Percentiles rank a stretch among this genome's conserved stretches.
phyloP scores from a whole-genome alignment of 2,329 filamentous ascomycete genomes.

The Exophiala dermatitidis region DNA sequence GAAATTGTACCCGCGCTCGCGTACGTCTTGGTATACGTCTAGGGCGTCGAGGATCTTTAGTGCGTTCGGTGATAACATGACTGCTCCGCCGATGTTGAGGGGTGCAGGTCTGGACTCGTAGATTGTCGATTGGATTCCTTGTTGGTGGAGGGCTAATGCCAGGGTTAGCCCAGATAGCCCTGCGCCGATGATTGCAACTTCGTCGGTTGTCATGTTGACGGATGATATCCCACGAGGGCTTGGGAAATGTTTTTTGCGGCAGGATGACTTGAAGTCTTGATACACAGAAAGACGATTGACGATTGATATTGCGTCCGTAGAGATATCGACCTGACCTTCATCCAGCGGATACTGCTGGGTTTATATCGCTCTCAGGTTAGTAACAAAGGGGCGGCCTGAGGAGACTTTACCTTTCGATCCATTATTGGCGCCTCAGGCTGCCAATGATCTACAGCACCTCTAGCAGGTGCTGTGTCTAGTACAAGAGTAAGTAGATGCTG shows the following conservation, averaged over 20 bases:
- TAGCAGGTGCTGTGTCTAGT: too few relatives aligned
- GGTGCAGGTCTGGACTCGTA: constrained; percentile 46
- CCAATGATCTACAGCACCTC: too few relatives aligned
- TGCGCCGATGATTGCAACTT: constrained; percentile 43
- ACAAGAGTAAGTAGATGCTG: too few relatives aligned
- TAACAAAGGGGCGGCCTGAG: too few relatives aligned
- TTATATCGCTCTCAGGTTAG: too few relatives aligned
- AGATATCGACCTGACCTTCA: too few relatives aligned
- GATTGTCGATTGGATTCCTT: constrained; percentile 45
- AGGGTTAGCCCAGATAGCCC: constrained; percentile 49
- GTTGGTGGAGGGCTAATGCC: constrained; percentile 48
- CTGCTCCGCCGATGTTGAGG: constrained; percentile 46
- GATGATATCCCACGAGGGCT: neutral
- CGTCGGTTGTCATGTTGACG: constrained; percentile 2
- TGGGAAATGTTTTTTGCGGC: neutral
- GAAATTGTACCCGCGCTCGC: constrained; percentile 45
- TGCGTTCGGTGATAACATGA: constrained; percentile 56
- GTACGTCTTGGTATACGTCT: constrained; percentile 43
- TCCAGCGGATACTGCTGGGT: too few relatives aligned
- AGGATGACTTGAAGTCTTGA: neutral
- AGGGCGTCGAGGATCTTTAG: constrained; percentile 48
- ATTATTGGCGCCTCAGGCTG: too few relatives aligned
- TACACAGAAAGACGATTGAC: too few relatives aligned
- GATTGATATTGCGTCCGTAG: too few relatives aligned
- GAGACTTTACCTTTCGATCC: too few relatives aligned